Conservation (phyloP, 1,284 basidiomycete species). For the Coniophora puteana region DNA sequence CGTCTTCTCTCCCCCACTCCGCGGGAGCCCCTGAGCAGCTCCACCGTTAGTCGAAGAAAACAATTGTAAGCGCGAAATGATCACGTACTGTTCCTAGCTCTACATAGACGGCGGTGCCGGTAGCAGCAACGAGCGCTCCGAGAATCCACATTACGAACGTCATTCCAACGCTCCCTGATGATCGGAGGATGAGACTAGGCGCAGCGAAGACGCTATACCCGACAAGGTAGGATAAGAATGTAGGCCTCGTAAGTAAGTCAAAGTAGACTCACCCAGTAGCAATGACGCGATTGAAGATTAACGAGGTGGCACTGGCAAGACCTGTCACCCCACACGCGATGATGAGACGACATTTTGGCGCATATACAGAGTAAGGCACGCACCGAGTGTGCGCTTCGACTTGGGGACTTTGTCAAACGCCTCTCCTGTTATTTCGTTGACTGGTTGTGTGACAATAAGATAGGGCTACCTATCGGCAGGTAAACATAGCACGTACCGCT, state of each 20-base stretch:
- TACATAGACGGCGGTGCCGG: conserved; percentile 69
- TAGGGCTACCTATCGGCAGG: no score
- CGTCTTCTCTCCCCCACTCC: conserved; percentile 74
- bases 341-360: neutral
- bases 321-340: conserved; percentile 28
- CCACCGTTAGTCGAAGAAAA: neutral
- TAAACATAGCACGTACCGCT: no score
- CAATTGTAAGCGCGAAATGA: neutral
- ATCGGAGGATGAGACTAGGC: conserved; percentile 62
- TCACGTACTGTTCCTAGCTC: conserved; percentile 65
- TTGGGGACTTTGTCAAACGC: conserved; percentile 42
- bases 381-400: conserved; percentile 41
- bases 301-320: conserved; percentile 55
- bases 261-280: conserved; percentile 58
- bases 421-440: no score
- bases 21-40: conserved; percentile 50
- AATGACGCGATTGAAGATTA: conserved; percentile 75
- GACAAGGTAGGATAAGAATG: conserved; percentile 4
- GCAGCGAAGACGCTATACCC: conserved; percentile 68
- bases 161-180: conserved; percentile 63
- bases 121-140: conserved; percentile 58
- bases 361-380: conserved; percentile 6
- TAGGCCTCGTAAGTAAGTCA: neutral
- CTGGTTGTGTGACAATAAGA: no score
- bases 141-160: conserved; percentile 68